Conservation (phyloP, 2,329 filamentous ascomycete species). For the Hymenoscyphus scutula region DNA sequence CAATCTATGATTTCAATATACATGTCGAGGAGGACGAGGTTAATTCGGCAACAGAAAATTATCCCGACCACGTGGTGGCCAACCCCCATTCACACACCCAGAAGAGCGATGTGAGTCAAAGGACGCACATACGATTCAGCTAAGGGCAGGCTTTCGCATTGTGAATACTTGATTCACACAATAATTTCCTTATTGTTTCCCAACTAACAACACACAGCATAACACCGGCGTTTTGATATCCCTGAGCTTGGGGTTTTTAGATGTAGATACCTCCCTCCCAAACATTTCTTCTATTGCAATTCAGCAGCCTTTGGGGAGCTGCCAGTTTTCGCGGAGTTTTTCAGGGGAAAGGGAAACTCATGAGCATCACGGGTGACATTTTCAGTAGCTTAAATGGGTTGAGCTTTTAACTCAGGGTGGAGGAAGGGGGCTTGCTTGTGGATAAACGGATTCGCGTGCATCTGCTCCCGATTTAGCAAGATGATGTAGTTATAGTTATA, state of each 20-base stretch:
- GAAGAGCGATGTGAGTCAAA: not conserved
- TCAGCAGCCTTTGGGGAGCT: not conserved
- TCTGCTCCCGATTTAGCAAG: not conserved
- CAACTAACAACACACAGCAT: not conserved
- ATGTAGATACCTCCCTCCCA: slow-evolving; percentile 1
- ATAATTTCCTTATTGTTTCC: not conserved
- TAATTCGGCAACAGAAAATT: not conserved
- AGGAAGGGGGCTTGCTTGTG: not conserved
- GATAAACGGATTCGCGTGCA: not conserved
- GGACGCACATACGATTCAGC: not conserved
- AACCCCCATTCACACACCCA: not conserved
- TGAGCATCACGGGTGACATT: slow-evolving; percentile 1
- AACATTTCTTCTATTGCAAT: not conserved
- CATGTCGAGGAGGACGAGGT: not conserved
- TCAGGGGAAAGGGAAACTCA: not conserved
- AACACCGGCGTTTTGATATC: slow-evolving; percentile 6
- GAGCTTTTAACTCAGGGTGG: not conserved
- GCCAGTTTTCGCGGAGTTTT: not conserved
- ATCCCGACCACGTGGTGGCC: not conserved
- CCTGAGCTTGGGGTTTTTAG: not conserved
- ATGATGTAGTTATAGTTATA: not conserved
- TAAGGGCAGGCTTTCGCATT: not conserved
- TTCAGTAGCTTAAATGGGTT: not conserved
- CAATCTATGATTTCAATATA: not conserved
- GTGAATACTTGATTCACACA: not conserved